These are phyloP conservation scores for Psilocybe cubensis DNA, from an alignment of 768 basidiomycete genomes.

Conservation along the genomic window DNA sequence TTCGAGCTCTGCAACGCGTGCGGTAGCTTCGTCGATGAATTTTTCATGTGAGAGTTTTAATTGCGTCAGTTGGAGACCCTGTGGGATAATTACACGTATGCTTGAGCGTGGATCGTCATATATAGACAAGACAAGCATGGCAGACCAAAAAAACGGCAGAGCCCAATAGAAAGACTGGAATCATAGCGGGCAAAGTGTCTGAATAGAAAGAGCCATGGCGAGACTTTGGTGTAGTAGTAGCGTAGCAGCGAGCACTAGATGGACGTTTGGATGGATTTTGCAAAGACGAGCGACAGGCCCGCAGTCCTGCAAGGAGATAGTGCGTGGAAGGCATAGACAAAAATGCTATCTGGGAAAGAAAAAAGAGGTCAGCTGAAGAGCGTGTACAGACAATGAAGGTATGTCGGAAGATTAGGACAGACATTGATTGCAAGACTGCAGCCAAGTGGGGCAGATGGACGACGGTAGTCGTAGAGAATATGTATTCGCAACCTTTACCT, in stretches of 20 bases:
- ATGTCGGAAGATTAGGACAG: neutral
- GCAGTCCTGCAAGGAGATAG: slow-evolving; percentile 19
- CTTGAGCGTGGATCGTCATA: slow-evolving; percentile 4
- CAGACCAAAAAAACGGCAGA: slow-evolving; percentile 78
- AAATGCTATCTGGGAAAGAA: neutral
- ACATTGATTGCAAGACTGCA: neutral
- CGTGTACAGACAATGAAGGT: too few species aligned
- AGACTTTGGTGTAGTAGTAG: slow-evolving; percentile 33
- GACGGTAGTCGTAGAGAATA: neutral
- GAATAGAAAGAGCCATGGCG: slow-evolving; percentile 72
- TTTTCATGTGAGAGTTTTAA: slow-evolving; percentile 71
- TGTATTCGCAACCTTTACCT: neutral
- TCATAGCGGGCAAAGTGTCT: slow-evolving; percentile 72
- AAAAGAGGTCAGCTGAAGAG: slow-evolving; percentile 8
- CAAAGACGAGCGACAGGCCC: slow-evolving; percentile 8
- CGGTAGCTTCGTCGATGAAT: slow-evolving; percentile 63
- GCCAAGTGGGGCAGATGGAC: neutral
- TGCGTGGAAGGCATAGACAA: slow-evolving; percentile 15
- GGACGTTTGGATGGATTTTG: neutral
- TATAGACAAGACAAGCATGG: slow-evolving; percentile 8
- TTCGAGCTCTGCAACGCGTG: slow-evolving; percentile 59
- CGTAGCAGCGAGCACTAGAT: slow-evolving; percentile 10
- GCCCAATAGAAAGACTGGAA: slow-evolving; percentile 77
- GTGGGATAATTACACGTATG: slow-evolving; percentile 5
- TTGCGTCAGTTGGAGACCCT: slow-evolving; percentile 73